Evolutionary conservation across 768 basidiomycete species (phyloP).

Genomic region (Mycena haematopus): DNA sequence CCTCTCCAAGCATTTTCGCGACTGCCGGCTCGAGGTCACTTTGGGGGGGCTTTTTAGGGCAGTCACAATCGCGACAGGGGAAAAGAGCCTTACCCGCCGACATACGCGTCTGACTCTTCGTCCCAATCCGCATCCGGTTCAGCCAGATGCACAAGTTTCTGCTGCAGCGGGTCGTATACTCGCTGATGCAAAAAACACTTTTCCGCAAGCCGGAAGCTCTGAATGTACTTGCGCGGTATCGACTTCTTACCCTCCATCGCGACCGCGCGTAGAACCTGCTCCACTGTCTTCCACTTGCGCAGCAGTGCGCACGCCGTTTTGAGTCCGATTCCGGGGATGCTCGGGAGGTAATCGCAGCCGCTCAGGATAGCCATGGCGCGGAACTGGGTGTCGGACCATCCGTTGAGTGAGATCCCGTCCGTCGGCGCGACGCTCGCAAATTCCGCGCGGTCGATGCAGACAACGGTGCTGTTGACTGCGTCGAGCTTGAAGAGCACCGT

Average conservation of each 20-base stretch:
- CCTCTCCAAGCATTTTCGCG: conserved; percentile 71
- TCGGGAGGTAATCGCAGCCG: conserved; percentile 92
- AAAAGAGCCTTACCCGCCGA: conserved; percentile 62
- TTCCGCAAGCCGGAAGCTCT: conserved; percentile 82
- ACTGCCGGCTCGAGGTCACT: conserved; percentile 70
- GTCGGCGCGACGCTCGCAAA: conserved; percentile 64
- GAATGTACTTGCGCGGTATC: conserved; percentile 79
- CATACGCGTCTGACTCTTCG: conserved; percentile 69
- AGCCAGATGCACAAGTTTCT: conserved; percentile 74
- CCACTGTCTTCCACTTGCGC: conserved; percentile 84
- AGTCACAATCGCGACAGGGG: not conserved
- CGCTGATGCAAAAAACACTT: conserved; percentile 92
- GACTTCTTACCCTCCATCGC: conserved; percentile 83
- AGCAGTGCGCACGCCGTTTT: conserved; percentile 90
- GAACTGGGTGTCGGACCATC: conserved; percentile 92
- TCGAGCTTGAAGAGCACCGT: conserved; percentile 96
- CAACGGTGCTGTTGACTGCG: conserved; percentile 63
- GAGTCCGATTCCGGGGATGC: conserved; percentile 89
- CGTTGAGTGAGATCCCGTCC: conserved; percentile 75
- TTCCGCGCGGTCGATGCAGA: conserved; percentile 68
- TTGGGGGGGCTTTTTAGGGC: conserved; percentile 7
- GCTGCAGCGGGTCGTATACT: conserved; percentile 79
- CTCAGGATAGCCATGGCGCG: conserved; percentile 92
- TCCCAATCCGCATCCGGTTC: conserved; percentile 65
- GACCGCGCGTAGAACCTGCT: conserved; percentile 79